Evolutionary conservation across 2,329 filamentous ascomycete species (phyloP).

Genomic region (Alternaria sp.): DNA sequence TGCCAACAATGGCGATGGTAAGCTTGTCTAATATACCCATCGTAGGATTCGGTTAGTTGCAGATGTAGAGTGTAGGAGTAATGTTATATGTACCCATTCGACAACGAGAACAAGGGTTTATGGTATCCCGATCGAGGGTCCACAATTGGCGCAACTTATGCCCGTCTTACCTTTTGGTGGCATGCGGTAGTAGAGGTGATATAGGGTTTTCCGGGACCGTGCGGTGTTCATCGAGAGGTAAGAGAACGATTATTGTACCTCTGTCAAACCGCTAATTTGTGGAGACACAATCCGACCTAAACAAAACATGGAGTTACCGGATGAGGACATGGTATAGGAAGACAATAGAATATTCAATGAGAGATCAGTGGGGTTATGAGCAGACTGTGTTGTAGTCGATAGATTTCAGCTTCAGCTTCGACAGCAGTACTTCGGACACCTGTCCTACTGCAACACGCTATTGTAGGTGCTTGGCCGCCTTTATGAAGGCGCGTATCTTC

Average conservation of each 20-base stretch:
- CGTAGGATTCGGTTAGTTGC: background rate
- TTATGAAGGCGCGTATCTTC: slow-evolving; percentile 83
- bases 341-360: background rate
- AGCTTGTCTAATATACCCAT: slow-evolving; percentile 61
- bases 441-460: background rate
- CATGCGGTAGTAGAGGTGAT: slow-evolving; percentile 20
- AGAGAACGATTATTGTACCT: slow-evolving; percentile 15
- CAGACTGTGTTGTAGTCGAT: background rate
- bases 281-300: background rate
- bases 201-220: slow-evolving; percentile 10
- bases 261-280: background rate
- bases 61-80: background rate
- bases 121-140: background rate
- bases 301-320: background rate
- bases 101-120: background rate
- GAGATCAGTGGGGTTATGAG: background rate
- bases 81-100: background rate
- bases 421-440: background rate
- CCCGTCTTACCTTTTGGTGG: slow-evolving; percentile 25
- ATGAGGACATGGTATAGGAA: background rate
- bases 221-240: slow-evolving; percentile 15
- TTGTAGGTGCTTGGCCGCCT: slow-evolving; percentile 64
- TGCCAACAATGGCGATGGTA: slow-evolving; percentile 66
- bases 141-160: background rate
- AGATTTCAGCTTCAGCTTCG: background rate